Evolutionary conservation across 352 stramenopile species (phyloP).

Genomic region (Pythium phragmitis): DNA sequence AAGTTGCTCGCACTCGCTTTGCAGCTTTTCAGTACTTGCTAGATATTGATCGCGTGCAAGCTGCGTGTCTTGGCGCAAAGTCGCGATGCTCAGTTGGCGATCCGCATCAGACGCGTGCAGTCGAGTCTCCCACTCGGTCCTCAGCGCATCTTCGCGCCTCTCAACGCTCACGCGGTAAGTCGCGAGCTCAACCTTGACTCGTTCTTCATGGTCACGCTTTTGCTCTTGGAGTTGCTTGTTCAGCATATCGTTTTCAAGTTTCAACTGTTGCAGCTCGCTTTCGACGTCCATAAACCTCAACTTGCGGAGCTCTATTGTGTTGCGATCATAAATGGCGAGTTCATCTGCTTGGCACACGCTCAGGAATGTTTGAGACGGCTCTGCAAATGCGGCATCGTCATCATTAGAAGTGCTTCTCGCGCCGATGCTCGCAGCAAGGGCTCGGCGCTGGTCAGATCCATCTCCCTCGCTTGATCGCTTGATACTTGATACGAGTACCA

Average conservation of each 20-base stretch:
- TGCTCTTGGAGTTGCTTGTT: conserved; percentile 51
- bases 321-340: conserved; percentile 57
- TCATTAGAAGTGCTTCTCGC: conserved; percentile 6
- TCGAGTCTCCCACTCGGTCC: conserved; percentile 31
- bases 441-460: conserved; percentile 12
- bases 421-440: background rate
- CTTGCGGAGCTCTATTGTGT: conserved; percentile 44
- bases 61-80: conserved; percentile 40
- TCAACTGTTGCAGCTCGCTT: conserved; percentile 61
- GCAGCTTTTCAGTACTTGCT: conserved; percentile 43
- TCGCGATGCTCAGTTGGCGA: conserved; percentile 31
- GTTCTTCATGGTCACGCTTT: conserved; percentile 37
- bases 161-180: conserved; percentile 29
- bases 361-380: conserved; percentile 20
- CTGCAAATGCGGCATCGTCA: conserved; percentile 10
- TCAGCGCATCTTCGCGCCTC: conserved; percentile 27
- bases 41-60: conserved; percentile 59
- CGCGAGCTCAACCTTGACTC: conserved; percentile 32
- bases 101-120: conserved; percentile 31
- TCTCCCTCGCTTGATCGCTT: conserved; percentile 2
- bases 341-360: conserved; percentile 50
- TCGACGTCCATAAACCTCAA: conserved; percentile 63
- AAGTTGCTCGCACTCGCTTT: conserved; percentile 40
- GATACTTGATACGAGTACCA: conserved; percentile 42
- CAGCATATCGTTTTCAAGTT: conserved; percentile 73